Evolutionary conservation across 768 basidiomycete genomes (phyloP).

Genomic region (Xerocomus brunneocitrinus): DNA sequence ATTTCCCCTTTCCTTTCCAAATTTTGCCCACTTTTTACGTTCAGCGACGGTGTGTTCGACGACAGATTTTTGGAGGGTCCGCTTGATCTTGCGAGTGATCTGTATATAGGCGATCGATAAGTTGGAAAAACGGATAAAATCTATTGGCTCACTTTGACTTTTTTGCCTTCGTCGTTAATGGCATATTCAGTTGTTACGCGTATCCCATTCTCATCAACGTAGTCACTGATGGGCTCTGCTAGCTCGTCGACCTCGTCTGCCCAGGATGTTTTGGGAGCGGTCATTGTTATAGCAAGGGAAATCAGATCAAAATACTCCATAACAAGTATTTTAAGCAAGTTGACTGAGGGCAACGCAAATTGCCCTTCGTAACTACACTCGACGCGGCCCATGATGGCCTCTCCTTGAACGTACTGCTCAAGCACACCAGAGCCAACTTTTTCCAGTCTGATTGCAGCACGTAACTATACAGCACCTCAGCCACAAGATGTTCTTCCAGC

Average conservation of each 20-base stretch:
- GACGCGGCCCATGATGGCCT: no score
- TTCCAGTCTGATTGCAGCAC: background rate
- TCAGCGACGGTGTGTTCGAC: conserved; percentile 96
- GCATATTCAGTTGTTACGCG: conserved; percentile 79
- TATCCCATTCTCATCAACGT: conserved; percentile 81
- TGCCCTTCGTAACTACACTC: no score
- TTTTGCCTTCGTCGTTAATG: conserved; percentile 89
- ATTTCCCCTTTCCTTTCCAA: conserved; percentile 86
- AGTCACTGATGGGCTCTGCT: conserved; percentile 58
- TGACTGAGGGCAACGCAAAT: no score
- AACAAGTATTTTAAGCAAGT: conserved; percentile 4
- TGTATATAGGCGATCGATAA: conserved; percentile 27
- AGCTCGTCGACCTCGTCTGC: conserved; percentile 83
- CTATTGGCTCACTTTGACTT: conserved; percentile 69
- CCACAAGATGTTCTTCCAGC: conserved; percentile 30
- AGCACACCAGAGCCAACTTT: background rate
- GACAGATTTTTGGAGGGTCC: conserved; percentile 81
- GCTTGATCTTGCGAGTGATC: conserved; percentile 84
- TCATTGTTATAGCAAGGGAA: conserved; percentile 12
- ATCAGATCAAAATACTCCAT: conserved; percentile 9
- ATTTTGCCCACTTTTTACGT: conserved; percentile 90
- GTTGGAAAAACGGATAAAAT: background rate
- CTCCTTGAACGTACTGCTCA: no score
- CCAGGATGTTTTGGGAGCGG: conserved; percentile 67
- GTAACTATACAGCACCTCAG: conserved; percentile 35